These are phyloP conservation scores for Piper betle DNA, from an alignment of 164 flowering plant genomes.

Conservation along the genomic window DNA sequence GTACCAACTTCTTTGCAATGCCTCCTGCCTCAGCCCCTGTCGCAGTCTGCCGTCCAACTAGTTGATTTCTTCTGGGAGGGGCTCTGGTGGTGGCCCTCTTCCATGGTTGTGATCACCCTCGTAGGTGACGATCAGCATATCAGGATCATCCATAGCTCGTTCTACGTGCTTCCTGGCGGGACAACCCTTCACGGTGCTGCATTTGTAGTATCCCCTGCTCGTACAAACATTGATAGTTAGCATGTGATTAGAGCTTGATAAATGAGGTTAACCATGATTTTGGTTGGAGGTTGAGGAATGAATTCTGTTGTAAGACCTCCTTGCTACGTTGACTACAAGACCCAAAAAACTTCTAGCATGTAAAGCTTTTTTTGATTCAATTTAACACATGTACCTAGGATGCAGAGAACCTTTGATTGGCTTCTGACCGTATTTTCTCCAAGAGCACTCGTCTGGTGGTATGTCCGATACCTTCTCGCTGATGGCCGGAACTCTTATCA, in stretches of 20 bases:
- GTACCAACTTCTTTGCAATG: too few relatives aligned
- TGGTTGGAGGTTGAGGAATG: too few relatives aligned
- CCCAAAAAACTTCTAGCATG: not conserved
- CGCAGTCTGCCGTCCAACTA: too few relatives aligned
- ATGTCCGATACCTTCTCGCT: conserved; percentile 71
- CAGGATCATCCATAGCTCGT: conserved; percentile 49
- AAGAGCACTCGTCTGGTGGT: conserved; percentile 74
- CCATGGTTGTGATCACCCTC: conserved; percentile 64
- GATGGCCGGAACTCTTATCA: too few relatives aligned
- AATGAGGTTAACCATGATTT: too few relatives aligned
- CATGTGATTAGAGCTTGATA: too few relatives aligned
- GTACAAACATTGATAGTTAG: too few relatives aligned
- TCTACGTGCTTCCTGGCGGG: conserved; percentile 90
- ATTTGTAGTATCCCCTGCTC: conserved; percentile 70
- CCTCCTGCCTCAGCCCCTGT: too few relatives aligned
- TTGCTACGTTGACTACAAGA: too few relatives aligned
- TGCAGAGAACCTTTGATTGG: conserved; percentile 84
- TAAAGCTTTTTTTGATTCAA: too few relatives aligned
- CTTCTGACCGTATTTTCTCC: conserved; percentile 87
- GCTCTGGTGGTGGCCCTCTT: conserved; percentile 4
- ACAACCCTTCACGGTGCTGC: conserved; percentile 66
- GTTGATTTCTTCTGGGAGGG: not conserved
- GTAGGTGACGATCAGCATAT: conserved; percentile 72
- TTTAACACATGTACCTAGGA: conserved; percentile 60
- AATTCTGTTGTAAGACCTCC: too few relatives aligned